Percentiles rank a stretch among this genome's conserved stretches.
Evolutionary conservation across 805 yeast species (phyloP).

Genomic region (Ogataea angusta): DNA sequence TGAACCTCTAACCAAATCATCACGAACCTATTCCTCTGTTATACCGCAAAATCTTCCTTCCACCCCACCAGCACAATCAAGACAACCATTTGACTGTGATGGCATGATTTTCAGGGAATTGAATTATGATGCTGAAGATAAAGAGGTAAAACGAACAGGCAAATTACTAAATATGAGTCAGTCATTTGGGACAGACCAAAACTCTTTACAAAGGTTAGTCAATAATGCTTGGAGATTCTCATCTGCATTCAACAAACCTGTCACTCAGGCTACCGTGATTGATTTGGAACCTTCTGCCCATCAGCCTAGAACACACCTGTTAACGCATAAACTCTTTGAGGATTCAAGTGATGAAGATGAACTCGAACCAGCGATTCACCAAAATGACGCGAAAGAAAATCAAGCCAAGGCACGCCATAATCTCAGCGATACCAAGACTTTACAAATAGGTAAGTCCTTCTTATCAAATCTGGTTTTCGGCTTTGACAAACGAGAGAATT

Average conservation of each 20-base stretch:
- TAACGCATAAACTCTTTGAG: conserved; percentile 22
- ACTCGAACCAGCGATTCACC: not conserved
- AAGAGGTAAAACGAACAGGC: no score
- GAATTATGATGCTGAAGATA: no score
- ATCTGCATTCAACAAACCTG: conserved; percentile 16
- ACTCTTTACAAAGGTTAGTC: not conserved
- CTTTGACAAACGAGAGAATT: not conserved
- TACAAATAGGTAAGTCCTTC: not conserved
- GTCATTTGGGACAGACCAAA: not conserved
- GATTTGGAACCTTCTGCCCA: no score
- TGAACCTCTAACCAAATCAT: conserved; percentile 1
- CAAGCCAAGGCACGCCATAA: no score
- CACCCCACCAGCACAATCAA: no score
- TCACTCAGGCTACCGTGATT: not conserved
- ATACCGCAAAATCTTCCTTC: not conserved
- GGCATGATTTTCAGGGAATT: no score
- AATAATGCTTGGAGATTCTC: conserved; percentile 2
- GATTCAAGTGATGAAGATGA: conserved; percentile 31
- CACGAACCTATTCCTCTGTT: not conserved
- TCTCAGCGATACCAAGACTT: not conserved
- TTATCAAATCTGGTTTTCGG: not conserved
- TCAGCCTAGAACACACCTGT: no score
- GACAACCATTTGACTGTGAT: no score
- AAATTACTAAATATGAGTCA: no score
- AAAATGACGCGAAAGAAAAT: no score